phyloP scores from a whole-genome alignment of 2,329 filamentous ascomycete genomes.

The Botryosphaeria dothidea region DNA sequence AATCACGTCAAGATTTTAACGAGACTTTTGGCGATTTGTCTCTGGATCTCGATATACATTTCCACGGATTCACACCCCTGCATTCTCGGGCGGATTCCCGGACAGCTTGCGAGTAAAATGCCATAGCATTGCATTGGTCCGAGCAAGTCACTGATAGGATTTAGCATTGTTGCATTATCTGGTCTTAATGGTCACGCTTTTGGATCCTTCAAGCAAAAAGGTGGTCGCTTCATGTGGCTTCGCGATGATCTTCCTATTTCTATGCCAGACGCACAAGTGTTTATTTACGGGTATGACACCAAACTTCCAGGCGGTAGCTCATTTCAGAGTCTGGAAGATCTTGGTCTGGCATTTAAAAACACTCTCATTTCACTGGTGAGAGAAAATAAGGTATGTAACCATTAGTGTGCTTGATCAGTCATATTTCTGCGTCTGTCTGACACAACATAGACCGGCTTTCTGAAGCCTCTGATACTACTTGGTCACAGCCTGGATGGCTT shows the following conservation, averaged over 20 bases:
- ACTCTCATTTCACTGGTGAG: too few relatives aligned
- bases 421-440: too few relatives aligned
- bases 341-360: too few relatives aligned
- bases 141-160: not conserved
- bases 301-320: too few relatives aligned
- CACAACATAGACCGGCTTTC: too few relatives aligned
- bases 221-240: not conserved
- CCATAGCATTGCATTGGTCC: not conserved
- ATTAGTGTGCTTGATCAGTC: too few relatives aligned
- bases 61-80: not conserved
- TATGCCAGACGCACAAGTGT: not conserved
- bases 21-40: not conserved
- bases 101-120: not conserved
- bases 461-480: too few relatives aligned
- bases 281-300: too few relatives aligned
- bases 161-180: not conserved
- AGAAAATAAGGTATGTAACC: too few relatives aligned
- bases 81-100: not conserved
- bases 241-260: not conserved
- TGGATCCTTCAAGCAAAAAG: not conserved
- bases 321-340: too few relatives aligned
- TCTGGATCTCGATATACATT: not conserved
- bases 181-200: not conserved
- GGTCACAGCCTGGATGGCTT: too few relatives aligned
- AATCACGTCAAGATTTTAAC: not conserved